Conservation (phyloP, 2,329 filamentous ascomycete species). For the Trichoderma harzianum region DNA sequence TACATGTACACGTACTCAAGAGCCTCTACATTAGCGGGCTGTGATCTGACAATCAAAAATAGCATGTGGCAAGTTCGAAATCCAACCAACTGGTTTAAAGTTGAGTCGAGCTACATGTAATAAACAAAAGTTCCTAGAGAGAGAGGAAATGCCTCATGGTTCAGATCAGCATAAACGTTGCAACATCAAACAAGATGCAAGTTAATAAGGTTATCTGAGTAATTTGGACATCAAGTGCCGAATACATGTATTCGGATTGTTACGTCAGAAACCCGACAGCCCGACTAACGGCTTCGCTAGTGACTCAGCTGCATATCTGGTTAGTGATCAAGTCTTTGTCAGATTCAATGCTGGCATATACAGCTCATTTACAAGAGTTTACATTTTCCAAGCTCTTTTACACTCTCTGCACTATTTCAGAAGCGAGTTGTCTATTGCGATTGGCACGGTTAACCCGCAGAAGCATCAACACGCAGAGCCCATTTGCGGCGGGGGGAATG, state of each 20-base stretch:
- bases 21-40: neutral
- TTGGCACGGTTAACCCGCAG: neutral
- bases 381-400: neutral
- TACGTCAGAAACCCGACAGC: neutral
- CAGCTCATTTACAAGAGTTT: neutral
- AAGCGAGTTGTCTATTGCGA: neutral
- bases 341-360: neutral
- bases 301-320: neutral
- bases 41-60: neutral
- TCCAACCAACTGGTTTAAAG: neutral
- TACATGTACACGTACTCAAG: no score
- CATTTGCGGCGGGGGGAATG: neutral
- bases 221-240: neutral
- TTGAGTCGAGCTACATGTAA: neutral
- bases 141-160: neutral
- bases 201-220: neutral
- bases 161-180: neutral
- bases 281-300: neutral
- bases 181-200: neutral
- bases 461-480: neutral
- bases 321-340: neutral
- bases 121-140: neutral
- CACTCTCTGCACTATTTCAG: neutral
- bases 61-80: neutral
- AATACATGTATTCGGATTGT: neutral